Percentiles rank a stretch among this genome's conserved stretches.
Conservation (phyloP, 352 stramenopile genomes). For the Phytopythium vexans region DNA sequence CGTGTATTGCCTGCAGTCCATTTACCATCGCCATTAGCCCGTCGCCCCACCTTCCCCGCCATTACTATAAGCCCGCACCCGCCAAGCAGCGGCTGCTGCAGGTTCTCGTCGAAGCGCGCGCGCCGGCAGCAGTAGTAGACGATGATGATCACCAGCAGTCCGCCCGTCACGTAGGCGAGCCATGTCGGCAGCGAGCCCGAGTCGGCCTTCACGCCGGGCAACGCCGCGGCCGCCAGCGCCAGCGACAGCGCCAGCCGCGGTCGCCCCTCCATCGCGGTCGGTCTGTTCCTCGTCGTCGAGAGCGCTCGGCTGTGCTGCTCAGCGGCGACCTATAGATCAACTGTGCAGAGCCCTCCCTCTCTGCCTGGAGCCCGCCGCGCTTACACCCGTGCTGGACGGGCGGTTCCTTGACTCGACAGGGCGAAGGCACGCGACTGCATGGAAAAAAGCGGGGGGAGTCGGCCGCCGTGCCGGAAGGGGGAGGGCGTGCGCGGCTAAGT, state of each 20-base stretch:
- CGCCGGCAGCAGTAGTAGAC: slow-evolving; percentile 88
- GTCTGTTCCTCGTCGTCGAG: background rate
- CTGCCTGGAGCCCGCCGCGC: background rate
- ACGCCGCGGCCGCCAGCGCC: slow-evolving; percentile 22
- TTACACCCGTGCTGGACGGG: slow-evolving; percentile 1
- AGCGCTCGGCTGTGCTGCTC: background rate
- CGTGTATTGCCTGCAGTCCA: slow-evolving; percentile 52
- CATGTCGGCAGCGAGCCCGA: slow-evolving; percentile 66
- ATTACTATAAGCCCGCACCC: slow-evolving; percentile 18
- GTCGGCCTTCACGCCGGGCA: slow-evolving; percentile 18
- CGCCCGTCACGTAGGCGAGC: slow-evolving; percentile 83
- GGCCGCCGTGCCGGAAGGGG: too few species aligned
- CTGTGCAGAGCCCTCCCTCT: background rate
- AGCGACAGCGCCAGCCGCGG: slow-evolving; percentile 32
- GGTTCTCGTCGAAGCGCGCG: slow-evolving; percentile 82
- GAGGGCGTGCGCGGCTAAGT: background rate
- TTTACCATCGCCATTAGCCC: slow-evolving; percentile 4
- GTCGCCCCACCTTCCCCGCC: background rate
- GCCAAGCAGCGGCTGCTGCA: slow-evolving; percentile 80
- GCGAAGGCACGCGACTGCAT: slow-evolving; percentile 4
- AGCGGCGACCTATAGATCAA: background rate
- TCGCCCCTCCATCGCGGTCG: background rate
- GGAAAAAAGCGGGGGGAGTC: background rate
- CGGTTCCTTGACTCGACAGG: background rate
- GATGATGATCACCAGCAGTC: slow-evolving; percentile 83